A percentile compares a stretch with the other conserved stretches of the same genome.
Evolutionary conservation across 257 asterid genomes (phyloP).

Genomic region (Gentiana dahurica): DNA sequence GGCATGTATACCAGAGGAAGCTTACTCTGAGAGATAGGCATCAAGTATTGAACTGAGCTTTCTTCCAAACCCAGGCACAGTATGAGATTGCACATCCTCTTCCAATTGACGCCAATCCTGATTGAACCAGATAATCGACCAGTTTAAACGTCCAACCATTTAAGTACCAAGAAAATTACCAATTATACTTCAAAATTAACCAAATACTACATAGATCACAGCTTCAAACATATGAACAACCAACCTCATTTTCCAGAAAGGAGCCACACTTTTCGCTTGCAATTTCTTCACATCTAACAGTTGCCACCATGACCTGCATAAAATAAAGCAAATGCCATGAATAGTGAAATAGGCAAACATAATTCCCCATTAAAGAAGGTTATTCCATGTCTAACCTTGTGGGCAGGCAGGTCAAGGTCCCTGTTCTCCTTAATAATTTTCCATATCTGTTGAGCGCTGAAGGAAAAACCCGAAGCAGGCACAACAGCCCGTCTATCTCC

Average conservation of each 20-base stretch:
- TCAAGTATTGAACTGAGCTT: slow-evolving; percentile 63
- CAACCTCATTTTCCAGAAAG: slow-evolving; percentile 64
- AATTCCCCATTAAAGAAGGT: background rate
- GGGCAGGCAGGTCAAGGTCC: slow-evolving; percentile 91
- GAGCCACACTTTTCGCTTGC: slow-evolving; percentile 71
- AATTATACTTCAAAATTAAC: background rate
- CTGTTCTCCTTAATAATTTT: slow-evolving; percentile 78
- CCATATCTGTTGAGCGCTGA: slow-evolving; percentile 82
- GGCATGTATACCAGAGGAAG: background rate
- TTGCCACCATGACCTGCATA: slow-evolving; percentile 88
- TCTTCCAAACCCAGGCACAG: slow-evolving; percentile 74
- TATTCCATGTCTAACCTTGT: slow-evolving; percentile 42
- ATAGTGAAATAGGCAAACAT: too few relatives aligned
- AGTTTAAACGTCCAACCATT: background rate
- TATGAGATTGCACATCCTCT: slow-evolving; percentile 61
- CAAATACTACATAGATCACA: background rate
- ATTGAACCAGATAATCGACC: slow-evolving; percentile 6
- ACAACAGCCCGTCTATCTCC: slow-evolving; percentile 91
- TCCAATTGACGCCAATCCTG: slow-evolving; percentile 78
- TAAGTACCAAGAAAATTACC: too few relatives aligned
- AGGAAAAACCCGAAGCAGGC: slow-evolving; percentile 89
- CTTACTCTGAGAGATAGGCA: slow-evolving; percentile 70
- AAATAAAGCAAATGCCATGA: background rate
- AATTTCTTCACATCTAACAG: slow-evolving; percentile 94
- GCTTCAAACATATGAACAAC: slow-evolving; percentile 5